A percentile compares a stretch with the other conserved stretches of the same genome.
Evolutionary conservation across 2,329 filamentous ascomycete species (phyloP).

Genomic region (Apiospora kogelbergensis): DNA sequence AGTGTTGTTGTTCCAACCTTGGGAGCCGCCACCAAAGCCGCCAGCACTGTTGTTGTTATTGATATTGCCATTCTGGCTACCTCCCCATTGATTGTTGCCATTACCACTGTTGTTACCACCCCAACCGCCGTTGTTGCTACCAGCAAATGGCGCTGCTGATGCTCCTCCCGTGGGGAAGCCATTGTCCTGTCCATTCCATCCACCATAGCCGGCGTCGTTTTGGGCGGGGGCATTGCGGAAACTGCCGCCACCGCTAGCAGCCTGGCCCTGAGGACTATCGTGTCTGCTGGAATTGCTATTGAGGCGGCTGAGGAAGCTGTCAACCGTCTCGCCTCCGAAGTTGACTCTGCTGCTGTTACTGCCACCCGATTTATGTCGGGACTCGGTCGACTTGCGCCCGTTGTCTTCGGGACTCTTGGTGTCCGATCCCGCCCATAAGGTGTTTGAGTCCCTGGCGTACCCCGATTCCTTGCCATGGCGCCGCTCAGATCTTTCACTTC

Average conservation of each 20-base stretch:
- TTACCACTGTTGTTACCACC: background rate
- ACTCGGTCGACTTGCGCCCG: background rate
- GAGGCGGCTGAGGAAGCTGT: background rate
- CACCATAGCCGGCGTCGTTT: background rate
- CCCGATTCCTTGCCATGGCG: background rate
- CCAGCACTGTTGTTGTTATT: background rate
- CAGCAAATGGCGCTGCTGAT: background rate
- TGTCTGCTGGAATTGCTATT: background rate
- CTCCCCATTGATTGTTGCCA: constrained; percentile 8
- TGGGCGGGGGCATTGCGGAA: background rate
- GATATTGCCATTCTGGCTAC: background rate
- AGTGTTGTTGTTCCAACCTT: constrained; percentile 14
- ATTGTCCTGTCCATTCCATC: background rate
- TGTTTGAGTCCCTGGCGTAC: background rate
- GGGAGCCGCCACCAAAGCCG: background rate
- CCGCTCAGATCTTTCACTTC: background rate
- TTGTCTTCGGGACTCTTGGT: background rate
- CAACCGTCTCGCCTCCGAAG: background rate
- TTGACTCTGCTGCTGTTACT: background rate
- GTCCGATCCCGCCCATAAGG: background rate
- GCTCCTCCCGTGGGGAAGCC: background rate
- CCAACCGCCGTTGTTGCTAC: background rate
- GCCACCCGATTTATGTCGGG: background rate
- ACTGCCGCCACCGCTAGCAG: background rate
- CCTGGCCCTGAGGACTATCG: background rate